Evolutionary conservation across 176 grass and related monocot genomes (phyloP).

Genomic region (Lolium multiflorum): DNA sequence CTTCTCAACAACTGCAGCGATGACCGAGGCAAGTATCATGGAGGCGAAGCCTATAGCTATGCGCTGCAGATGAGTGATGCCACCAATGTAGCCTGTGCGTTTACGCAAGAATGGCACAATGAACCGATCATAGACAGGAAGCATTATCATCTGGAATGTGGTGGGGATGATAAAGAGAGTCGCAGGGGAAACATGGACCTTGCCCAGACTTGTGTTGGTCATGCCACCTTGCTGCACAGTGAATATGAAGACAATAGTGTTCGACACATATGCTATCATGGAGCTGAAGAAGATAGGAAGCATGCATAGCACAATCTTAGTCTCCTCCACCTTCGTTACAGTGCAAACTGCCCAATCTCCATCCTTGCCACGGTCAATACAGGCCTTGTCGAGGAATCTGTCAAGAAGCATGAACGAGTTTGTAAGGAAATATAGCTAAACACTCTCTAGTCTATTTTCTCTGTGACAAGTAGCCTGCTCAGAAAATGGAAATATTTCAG

Average conservation of each 20-base stretch:
- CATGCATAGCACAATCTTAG: conserved; percentile 56
- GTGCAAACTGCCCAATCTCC: conserved; percentile 56
- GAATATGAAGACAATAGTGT: conserved; percentile 48
- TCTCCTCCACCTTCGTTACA: conserved; percentile 64
- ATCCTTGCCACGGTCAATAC: conserved; percentile 44
- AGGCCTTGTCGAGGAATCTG: conserved; percentile 73
- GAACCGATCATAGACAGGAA: conserved; percentile 52
- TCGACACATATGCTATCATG: conserved; percentile 50
- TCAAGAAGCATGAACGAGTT: conserved; percentile 20
- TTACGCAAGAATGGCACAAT: conserved; percentile 50
- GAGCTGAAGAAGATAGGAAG: conserved; percentile 68
- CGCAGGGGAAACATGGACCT: conserved; percentile 58
- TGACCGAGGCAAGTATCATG: conserved; percentile 38
- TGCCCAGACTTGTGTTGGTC: conserved; percentile 63
- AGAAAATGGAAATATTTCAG: not conserved
- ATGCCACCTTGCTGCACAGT: conserved; percentile 61
- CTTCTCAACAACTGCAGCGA: conserved; percentile 57
- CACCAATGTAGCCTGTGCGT: conserved; percentile 46
- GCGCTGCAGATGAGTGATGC: conserved; percentile 60
- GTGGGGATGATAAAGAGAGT: conserved; percentile 64
- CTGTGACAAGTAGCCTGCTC: not conserved
- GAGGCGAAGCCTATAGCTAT: conserved; percentile 46
- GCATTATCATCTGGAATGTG: conserved; percentile 57
- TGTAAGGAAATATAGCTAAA: not conserved
- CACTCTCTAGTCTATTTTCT: not conserved